phyloP scores from a whole-genome alignment of 2,329 filamentous ascomycete species.

The Chaetomiaceae sp. region DNA sequence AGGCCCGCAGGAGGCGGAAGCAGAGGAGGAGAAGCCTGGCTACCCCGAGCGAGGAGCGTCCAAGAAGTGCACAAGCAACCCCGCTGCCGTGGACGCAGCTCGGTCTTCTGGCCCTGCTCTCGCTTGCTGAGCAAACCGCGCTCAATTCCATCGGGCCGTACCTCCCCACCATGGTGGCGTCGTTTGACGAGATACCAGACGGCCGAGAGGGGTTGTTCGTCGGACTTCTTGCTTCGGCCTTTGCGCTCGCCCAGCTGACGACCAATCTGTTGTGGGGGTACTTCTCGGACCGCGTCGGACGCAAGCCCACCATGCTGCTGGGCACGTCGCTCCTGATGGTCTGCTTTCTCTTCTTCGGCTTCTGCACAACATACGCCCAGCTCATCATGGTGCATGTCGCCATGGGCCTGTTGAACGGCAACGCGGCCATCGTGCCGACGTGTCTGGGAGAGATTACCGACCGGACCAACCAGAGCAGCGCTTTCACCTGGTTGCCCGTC shows the following conservation, averaged over 20 bases:
- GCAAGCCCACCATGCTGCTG: constrained; percentile 75
- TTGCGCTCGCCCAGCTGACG: constrained; percentile 85
- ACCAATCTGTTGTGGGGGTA: constrained; percentile 93
- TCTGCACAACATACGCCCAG: constrained; percentile 78
- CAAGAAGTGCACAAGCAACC: constrained; percentile 38
- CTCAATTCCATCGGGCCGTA: constrained; percentile 96
- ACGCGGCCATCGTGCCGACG: constrained; percentile 89
- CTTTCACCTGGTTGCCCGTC: constrained; percentile 90
- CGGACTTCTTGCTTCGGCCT: constrained; percentile 81
- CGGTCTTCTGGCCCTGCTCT: constrained; percentile 77
- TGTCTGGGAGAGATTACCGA: constrained; percentile 94
- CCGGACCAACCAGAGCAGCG: constrained; percentile 85
- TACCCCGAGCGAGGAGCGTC: constrained; percentile 15
- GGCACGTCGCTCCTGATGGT: constrained; percentile 78
- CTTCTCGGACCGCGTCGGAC: constrained; percentile 70
- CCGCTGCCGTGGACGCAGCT: constrained; percentile 82
- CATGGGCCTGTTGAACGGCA: constrained; percentile 93
- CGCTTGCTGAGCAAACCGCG: constrained; percentile 89
- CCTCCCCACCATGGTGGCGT: constrained; percentile 83
- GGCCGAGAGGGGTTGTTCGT: constrained; percentile 79
- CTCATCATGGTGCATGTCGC: constrained; percentile 78
- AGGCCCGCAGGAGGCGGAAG: no score
- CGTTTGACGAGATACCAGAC: constrained; percentile 73
- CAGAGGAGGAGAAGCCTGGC: not conserved
- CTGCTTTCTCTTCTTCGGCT: constrained; percentile 83